These are phyloP conservation scores for Xylariaceae sp. DNA, from an alignment of 2,329 filamentous ascomycete genomes.

Conservation along the genomic window DNA sequence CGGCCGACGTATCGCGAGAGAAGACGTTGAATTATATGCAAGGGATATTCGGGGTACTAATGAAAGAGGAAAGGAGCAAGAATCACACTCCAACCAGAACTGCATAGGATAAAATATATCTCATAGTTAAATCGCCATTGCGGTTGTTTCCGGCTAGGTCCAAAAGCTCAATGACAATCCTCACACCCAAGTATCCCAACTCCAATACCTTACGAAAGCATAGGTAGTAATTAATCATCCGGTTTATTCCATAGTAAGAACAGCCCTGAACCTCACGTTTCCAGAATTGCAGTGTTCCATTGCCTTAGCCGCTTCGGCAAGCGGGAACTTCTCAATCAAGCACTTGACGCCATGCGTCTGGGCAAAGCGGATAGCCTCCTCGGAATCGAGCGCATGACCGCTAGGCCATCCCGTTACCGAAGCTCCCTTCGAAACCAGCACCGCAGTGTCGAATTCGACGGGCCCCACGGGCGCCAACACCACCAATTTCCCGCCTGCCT, in stretches of 20 bases:
- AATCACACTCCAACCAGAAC: too few species aligned
- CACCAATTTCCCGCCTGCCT: constrained; percentile 62
- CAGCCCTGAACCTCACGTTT: constrained; percentile 54
- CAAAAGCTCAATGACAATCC: too few species aligned
- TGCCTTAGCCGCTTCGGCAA: constrained; percentile 57
- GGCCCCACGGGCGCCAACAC: constrained; percentile 60
- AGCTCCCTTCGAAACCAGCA: constrained; percentile 57
- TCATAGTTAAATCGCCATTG: too few species aligned
- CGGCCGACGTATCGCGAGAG: too few species aligned
- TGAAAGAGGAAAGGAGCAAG: too few species aligned
- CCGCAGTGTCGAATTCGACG: constrained; percentile 52
- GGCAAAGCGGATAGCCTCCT: constrained; percentile 72
- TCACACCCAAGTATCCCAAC: too few species aligned
- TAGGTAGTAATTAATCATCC: neutral
- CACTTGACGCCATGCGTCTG: constrained; percentile 67
- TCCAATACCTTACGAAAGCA: too few species aligned
- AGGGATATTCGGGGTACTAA: too few species aligned
- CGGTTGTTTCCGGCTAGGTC: too few species aligned
- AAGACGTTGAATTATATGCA: too few species aligned
- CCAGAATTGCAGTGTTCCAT: constrained; percentile 50
- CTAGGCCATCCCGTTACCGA: constrained; percentile 69
- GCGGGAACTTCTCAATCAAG: constrained; percentile 68
- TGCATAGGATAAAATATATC: too few species aligned
- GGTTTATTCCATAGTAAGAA: constrained; percentile 48
- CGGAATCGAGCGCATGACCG: constrained; percentile 67